Evolutionary conservation across 371 early-diverging fungal genomes (phyloP), one percentile per base, ranked within the genome.

Genomic region (Mucor circinelloides): DNA sequence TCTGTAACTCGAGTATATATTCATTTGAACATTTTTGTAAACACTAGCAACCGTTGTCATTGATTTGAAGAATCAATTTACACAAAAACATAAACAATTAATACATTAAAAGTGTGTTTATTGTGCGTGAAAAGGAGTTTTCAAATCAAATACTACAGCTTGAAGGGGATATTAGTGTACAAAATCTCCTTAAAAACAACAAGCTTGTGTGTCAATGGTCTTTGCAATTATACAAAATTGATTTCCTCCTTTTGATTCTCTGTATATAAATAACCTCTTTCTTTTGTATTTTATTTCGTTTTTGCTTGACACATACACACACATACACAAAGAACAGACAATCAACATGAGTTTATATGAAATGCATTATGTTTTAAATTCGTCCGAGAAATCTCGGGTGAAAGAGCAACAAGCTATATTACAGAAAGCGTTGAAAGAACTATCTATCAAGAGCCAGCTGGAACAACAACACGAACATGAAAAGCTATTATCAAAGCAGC

Each of bases 291-390:
- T 46, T 32, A 1, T 48, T 32, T 61, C n/a, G 19, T 17, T 42
- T 15, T 32, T 58, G 31, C 40, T 25, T 55, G 3, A 9, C 17
- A 40, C 17, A 34, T 6, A 30, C 30, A 30, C 30, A 30, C 30
- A 30, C 30, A 30, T 6, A 30, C 38, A 2, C 12, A 32, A 15
- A 27, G 9, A 23, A 15, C 28, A 28, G 30, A 6, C 3, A 34
- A 7, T 30, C 28, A 56, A 65, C 42, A 72, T 72, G 72, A 72
- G 62, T 44, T 44, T 72, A 32, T 72, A 61, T 44, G 72, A 72
- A 52, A 62, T 72, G 38, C 54, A 64, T 8, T 65, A 68, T 40
- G 50, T 64, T 6, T 44, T 15, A 12, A 62, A 59, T n/a, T 30
- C 55, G 13, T 60, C 68, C 10, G 64, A 68, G 17, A 42, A 72